phyloP scores from a whole-genome alignment of 352 stramenopile genomes.

The Phytophthora parvispora region DNA sequence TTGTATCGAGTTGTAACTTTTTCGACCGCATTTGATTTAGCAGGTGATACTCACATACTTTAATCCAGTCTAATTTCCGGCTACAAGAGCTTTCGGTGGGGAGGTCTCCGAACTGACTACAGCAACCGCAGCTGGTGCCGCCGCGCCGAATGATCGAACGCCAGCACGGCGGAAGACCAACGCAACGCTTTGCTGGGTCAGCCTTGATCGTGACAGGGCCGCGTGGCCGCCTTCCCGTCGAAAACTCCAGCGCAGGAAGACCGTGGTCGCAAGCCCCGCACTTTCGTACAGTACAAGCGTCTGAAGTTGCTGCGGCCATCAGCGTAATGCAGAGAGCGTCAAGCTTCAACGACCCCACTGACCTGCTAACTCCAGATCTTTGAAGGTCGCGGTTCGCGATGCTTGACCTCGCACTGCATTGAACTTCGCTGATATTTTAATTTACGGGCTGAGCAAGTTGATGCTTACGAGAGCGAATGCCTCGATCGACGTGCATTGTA shows the following conservation, averaged over 20 bases:
- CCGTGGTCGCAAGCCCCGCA: background rate
- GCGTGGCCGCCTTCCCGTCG: slow-evolving; percentile 1
- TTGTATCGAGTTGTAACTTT: background rate
- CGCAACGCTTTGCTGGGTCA: background rate
- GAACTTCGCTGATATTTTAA: background rate
- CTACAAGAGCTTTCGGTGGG: slow-evolving; percentile 21
- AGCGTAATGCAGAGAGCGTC: slow-evolving; percentile 1
- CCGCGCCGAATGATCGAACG: slow-evolving; percentile 16
- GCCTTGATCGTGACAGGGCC: slow-evolving; percentile 6
- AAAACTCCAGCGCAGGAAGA: background rate
- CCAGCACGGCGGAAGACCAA: slow-evolving; percentile 3
- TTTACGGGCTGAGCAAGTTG: background rate
- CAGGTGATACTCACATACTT: background rate
- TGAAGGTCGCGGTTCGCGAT: background rate
- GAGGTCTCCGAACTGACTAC: background rate
- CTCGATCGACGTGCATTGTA: too few species aligned
- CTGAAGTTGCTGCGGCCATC: slow-evolving; percentile 5
- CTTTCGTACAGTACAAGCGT: background rate
- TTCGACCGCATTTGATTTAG: background rate
- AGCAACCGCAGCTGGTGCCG: slow-evolving; percentile 7
- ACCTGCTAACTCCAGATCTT: background rate
- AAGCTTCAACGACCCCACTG: slow-evolving; percentile 3
- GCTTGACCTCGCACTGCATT: background rate
- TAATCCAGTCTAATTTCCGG: slow-evolving; percentile 10
- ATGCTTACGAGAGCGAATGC: too few species aligned